A percentile compares a stretch with the other conserved stretches of the same genome.
Evolutionary conservation across 2,329 filamentous ascomycete species (phyloP).

Genomic region (Paecilomyces fulvus): DNA sequence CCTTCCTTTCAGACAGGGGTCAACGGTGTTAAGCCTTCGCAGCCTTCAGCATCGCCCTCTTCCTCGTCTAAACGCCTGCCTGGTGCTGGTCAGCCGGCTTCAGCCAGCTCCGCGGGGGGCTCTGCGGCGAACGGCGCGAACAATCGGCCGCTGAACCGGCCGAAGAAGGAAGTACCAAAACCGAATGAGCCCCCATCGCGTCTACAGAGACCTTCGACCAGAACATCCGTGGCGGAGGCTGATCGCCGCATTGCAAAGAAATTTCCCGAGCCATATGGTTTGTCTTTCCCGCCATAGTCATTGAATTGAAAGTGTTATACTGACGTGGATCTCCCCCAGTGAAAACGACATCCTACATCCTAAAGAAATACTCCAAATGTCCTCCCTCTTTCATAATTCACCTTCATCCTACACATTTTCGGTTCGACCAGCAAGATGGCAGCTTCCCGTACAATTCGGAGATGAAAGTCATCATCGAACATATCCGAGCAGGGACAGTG

Average conservation of each 20-base stretch:
- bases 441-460: slow-evolving; percentile 88
- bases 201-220: slow-evolving; percentile 26
- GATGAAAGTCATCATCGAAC: slow-evolving; percentile 73
- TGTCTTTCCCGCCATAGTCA: slow-evolving; percentile 7
- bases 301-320: slow-evolving; percentile 2
- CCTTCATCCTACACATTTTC: slow-evolving; percentile 75
- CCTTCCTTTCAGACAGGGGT: slow-evolving; percentile 53
- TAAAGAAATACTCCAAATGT: slow-evolving; percentile 66
- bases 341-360: slow-evolving; percentile 64
- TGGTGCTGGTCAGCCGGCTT: slow-evolving; percentile 44
- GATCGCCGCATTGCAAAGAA: slow-evolving; percentile 31
- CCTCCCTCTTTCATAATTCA: slow-evolving; percentile 81
- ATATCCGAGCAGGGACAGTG: slow-evolving; percentile 66
- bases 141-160: slow-evolving; percentile 39
- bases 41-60: slow-evolving; percentile 52
- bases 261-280: slow-evolving; percentile 39
- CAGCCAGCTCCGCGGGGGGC: slow-evolving; percentile 29
- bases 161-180: slow-evolving; percentile 49
- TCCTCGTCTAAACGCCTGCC: slow-evolving; percentile 49
- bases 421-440: slow-evolving; percentile 88
- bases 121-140: slow-evolving; percentile 37
- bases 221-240: slow-evolving; percentile 17
- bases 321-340: slow-evolving; percentile 43
- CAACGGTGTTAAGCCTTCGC: slow-evolving; percentile 51
- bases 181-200: slow-evolving; percentile 24